A percentile compares a stretch with the other conserved stretches of the same genome.
These are phyloP conservation scores for Chernovozyma sophiae-reginae DNA, from an alignment of 1,139 yeast genomes.

Conservation along the genomic window DNA sequence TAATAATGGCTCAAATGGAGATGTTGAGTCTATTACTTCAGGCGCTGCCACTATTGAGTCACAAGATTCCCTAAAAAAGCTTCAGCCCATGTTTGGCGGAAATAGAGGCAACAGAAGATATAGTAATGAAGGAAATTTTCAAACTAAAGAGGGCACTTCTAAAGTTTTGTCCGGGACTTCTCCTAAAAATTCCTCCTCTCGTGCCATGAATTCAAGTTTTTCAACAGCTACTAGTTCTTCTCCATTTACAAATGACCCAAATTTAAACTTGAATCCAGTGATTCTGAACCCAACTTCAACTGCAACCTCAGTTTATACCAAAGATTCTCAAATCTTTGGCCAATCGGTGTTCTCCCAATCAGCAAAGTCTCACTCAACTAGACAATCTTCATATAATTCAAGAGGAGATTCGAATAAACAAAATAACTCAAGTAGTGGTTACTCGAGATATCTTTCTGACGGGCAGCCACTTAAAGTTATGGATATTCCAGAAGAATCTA, in stretches of 20 bases:
- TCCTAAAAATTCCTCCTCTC: not conserved
- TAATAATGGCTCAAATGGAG: not conserved
- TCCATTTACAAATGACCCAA: conserved; percentile 26
- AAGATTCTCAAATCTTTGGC: conserved; percentile 20
- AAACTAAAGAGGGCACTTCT: not conserved
- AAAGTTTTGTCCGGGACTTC: not conserved
- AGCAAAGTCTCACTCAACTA: conserved; percentile 34
- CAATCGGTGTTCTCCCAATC: conserved; percentile 36
- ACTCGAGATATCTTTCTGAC: conserved; percentile 6
- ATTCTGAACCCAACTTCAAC: conserved; percentile 21
- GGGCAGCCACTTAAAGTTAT: conserved; percentile 39
- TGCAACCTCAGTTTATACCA: conserved; percentile 21
- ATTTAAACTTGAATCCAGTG: conserved; percentile 36
- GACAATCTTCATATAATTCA: conserved; percentile 31
- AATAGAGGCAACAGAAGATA: conserved; percentile 1
- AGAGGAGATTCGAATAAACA: conserved; percentile 7
- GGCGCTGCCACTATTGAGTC: conserved; percentile 29
- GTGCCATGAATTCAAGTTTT: not conserved
- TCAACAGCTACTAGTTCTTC: conserved; percentile 1
- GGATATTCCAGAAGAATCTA: conserved; percentile 31
- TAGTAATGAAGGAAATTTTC: not conserved
- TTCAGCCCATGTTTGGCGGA: conserved; percentile 28
- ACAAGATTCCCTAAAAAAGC: conserved; percentile 29
- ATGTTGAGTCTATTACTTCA: conserved; percentile 2
- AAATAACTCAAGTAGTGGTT: not conserved